phyloP scores from a whole-genome alignment of 1,284 basidiomycete genomes.

The Cutaneotrichosporon dermatis region DNA sequence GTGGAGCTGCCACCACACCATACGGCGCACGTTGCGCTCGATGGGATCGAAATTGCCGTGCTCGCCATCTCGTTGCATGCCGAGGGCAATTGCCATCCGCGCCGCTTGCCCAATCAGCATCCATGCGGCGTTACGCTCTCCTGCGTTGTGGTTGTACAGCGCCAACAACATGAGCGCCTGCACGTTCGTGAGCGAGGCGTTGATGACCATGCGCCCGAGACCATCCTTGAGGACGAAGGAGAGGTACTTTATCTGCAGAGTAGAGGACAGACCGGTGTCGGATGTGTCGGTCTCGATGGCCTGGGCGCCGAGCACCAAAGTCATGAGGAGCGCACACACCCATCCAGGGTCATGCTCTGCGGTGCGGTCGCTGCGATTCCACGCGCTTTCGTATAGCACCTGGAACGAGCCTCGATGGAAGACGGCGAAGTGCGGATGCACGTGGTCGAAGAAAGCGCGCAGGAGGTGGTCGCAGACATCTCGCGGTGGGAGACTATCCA shows the following conservation, averaged over 20 bases:
- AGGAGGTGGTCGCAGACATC: conserved; percentile 6
- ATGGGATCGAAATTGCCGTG: conserved; percentile 19
- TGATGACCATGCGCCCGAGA: conserved; percentile 15
- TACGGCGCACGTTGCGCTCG: conserved; percentile 20
- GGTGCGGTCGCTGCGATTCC: not conserved
- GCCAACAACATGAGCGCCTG: conserved; percentile 23
- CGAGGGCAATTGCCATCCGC: conserved; percentile 16
- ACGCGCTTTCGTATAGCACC: conserved; percentile 7
- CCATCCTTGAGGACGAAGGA: conserved; percentile 14
- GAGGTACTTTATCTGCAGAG: conserved; percentile 6
- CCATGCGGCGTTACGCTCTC: conserved; percentile 24
- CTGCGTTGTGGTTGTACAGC: conserved; percentile 25
- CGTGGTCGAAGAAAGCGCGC: conserved; percentile 17
- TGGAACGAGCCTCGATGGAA: conserved; percentile 19
- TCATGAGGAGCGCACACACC: conserved; percentile 17
- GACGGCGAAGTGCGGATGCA: conserved; percentile 20
- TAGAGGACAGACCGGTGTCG: conserved; percentile 8
- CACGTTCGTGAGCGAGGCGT: conserved; percentile 16
- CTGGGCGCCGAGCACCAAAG: conserved; percentile 18
- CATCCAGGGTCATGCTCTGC: conserved; percentile 11
- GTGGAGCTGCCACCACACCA: conserved; percentile 24
- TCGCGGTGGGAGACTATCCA: conserved; percentile 7
- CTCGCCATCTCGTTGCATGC: conserved; percentile 19
- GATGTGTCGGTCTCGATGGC: conserved; percentile 9
- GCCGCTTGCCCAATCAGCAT: conserved; percentile 20